phyloP scores from a whole-genome alignment of 2,329 filamentous ascomycete species.

The Monilinia aucupariae region DNA sequence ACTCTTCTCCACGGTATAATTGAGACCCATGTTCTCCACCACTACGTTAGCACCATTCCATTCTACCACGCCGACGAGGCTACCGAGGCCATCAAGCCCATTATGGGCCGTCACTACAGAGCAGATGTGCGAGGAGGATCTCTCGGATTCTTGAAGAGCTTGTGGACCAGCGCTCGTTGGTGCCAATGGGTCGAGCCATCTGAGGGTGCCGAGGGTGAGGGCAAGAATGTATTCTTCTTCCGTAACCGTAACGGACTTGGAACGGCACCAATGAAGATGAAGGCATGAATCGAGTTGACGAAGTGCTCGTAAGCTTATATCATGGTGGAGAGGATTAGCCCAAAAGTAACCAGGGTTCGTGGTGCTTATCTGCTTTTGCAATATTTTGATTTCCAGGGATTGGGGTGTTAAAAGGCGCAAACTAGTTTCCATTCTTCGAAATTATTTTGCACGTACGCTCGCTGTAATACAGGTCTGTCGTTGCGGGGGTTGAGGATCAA shows the following conservation, averaged over 20 bases:
- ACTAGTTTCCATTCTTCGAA: not conserved
- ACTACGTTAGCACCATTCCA: slow-evolving; percentile 92
- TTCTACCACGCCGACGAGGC: slow-evolving; percentile 97
- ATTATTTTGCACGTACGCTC: slow-evolving; percentile 4
- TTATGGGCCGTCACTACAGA: slow-evolving; percentile 96
- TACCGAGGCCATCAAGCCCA: slow-evolving; percentile 82
- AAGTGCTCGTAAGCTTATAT: not conserved
- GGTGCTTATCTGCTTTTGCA: not conserved
- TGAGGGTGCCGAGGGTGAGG: slow-evolving; percentile 71
- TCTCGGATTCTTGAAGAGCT: slow-evolving; percentile 73
- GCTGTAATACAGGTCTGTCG: not conserved
- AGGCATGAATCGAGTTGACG: slow-evolving; percentile 20
- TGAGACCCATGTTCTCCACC: slow-evolving; percentile 78
- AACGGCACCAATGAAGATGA: slow-evolving; percentile 29
- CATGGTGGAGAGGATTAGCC: not conserved
- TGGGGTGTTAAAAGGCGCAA: not conserved
- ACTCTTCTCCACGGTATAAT: slow-evolving; percentile 15
- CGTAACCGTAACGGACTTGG: slow-evolving; percentile 89
- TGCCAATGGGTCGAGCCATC: slow-evolving; percentile 98
- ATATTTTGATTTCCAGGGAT: not conserved
- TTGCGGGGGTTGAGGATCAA: not conserved
- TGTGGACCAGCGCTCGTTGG: slow-evolving; percentile 76
- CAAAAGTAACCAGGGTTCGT: slow-evolving; percentile 5
- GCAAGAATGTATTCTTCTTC: slow-evolving; percentile 91
- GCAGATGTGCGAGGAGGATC: slow-evolving; percentile 71